Conservation (phyloP, 805 yeast species). For the Danielia oregonensis region DNA sequence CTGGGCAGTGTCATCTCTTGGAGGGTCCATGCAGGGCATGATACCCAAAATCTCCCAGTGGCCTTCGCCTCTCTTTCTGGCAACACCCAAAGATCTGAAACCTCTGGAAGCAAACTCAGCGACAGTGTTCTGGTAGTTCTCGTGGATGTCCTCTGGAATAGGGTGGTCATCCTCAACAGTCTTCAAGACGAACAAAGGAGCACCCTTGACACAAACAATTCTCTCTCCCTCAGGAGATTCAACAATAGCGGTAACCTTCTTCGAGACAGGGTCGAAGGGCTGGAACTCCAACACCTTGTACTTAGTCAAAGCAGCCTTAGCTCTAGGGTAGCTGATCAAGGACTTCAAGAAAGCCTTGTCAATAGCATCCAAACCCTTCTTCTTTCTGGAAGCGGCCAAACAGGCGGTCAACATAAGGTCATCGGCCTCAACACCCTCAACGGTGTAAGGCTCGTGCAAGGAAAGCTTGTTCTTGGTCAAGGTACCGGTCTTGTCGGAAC, state of each 20-base stretch:
- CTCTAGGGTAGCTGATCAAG: constrained; percentile 82
- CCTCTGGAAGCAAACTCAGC: constrained; percentile 98
- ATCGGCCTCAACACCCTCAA: constrained; percentile 93
- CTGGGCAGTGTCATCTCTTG: constrained; percentile 96
- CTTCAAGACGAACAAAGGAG: constrained; percentile 93
- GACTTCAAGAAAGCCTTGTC: constrained; percentile 96
- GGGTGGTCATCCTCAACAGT: constrained; percentile 97
- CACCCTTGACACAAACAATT: constrained; percentile 95
- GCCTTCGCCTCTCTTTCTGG: constrained; percentile 97
- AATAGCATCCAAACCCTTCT: constrained; percentile 96
- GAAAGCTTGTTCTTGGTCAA: constrained; percentile 96
- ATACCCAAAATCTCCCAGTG: constrained; percentile 98
- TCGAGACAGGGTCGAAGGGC: constrained; percentile 97
- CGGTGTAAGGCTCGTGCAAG: constrained; percentile 95
- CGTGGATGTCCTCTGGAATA: constrained; percentile 88
- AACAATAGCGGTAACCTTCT: constrained; percentile 92
- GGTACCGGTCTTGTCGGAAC: constrained; percentile 98
- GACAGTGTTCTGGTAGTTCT: constrained; percentile 94
- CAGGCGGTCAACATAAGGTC: constrained; percentile 97
- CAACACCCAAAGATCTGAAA: constrained; percentile 98
- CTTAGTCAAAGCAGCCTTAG: constrained; percentile 87
- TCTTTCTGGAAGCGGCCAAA: constrained; percentile 96
- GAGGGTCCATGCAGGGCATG: constrained; percentile 99
- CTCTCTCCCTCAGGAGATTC: constrained; percentile 96
- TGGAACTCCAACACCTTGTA: constrained; percentile 94